phyloP scores from a whole-genome alignment of 768 basidiomycete genomes.

The Lepiota brunneoincarnata region DNA sequence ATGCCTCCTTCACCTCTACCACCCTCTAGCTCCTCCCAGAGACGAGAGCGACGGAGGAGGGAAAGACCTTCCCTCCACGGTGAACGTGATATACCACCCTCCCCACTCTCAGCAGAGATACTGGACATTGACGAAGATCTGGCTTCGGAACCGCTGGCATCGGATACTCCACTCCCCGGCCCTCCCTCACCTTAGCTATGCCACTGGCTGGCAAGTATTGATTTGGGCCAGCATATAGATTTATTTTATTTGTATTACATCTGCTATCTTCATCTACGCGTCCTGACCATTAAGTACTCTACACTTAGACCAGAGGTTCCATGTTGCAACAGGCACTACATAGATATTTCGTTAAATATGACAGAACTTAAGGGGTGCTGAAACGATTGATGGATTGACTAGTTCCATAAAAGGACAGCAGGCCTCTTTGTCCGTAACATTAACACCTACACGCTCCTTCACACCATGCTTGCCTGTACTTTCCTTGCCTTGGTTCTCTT shows the following conservation, averaged over 20 bases:
- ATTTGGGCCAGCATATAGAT: conserved; percentile 9
- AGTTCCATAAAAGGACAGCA: neutral
- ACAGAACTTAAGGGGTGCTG: too few species aligned
- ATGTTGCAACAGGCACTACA: neutral
- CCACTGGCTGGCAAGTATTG: neutral
- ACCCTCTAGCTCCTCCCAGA: conserved; percentile 32
- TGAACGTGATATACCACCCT: conserved; percentile 27
- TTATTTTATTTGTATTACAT: conserved; percentile 16
- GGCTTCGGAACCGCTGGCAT: conserved; percentile 14
- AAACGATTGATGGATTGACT: too few species aligned
- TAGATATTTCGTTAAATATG: too few species aligned
- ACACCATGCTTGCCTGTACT: conserved; percentile 30
- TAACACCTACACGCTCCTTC: conserved; percentile 18
- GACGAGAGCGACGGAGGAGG: conserved; percentile 36
- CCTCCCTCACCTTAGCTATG: neutral
- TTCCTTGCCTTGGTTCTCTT: conserved; percentile 36
- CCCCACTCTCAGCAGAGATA: conserved; percentile 31
- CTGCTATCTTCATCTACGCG: conserved; percentile 7
- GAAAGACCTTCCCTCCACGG: conserved; percentile 20
- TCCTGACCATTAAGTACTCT: conserved; percentile 3
- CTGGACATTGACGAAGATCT: conserved; percentile 23
- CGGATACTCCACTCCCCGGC: neutral
- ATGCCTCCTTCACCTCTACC: conserved; percentile 50
- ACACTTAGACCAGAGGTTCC: neutral
- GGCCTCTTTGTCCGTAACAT: neutral